These are phyloP conservation scores for Paraglomus occultum DNA, from an alignment of 192 early-diverging fungal species.

Conservation along the genomic window DNA sequence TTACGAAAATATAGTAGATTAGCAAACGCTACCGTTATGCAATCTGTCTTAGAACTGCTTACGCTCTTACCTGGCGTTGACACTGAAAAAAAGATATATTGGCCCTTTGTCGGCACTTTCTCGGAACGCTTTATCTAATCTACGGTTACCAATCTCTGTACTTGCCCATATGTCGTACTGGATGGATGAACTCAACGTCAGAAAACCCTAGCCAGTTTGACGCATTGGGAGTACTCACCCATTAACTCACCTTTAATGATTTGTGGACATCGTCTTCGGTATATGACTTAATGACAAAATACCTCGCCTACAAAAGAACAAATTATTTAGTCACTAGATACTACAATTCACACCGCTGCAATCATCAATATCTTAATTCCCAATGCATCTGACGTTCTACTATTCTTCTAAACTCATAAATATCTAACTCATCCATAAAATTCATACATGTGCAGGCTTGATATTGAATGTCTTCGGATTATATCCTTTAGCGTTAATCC, in stretches of 20 bases:
- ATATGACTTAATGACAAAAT: constrained; percentile 60
- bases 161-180: constrained; percentile 54
- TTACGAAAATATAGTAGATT: neutral
- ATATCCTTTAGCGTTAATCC: constrained; percentile 23
- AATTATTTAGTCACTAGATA: neutral
- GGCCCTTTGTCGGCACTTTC: constrained; percentile 33
- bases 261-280: constrained; percentile 50
- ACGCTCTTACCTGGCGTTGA: constrained; percentile 39
- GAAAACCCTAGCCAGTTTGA: too few relatives aligned
- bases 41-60: too few relatives aligned
- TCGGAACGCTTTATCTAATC: constrained; percentile 48
- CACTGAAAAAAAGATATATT: constrained; percentile 54
- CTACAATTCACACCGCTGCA: neutral
- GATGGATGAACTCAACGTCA: constrained; percentile 28
- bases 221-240: too few relatives aligned
- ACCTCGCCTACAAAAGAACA: constrained; percentile 37
- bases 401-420: too few relatives aligned
- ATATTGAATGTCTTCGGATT: constrained; percentile 25
- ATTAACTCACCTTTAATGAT: constrained; percentile 23
- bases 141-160: constrained; percentile 56
- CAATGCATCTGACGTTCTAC: too few relatives aligned
- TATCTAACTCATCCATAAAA: neutral
- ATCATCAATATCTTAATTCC: neutral
- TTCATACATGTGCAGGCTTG: constrained; percentile 24
- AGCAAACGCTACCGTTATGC: too few relatives aligned